phyloP scores from a whole-genome alignment of 805 yeast species.

The Hanseniaspora hatyaiensis region DNA sequence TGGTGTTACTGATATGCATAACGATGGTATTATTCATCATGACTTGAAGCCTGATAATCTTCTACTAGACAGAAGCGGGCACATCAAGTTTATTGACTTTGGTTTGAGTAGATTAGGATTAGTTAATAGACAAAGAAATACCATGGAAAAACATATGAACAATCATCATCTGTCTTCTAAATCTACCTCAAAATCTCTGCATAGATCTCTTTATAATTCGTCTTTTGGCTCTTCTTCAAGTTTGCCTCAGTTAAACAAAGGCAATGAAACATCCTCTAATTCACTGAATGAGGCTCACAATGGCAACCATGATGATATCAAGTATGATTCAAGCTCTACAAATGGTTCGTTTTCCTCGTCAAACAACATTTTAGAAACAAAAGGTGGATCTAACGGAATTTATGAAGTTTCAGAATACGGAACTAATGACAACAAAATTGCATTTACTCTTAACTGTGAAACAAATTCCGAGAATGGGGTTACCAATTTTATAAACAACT shows the following conservation, averaged over 20 bases:
- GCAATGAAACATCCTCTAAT: background rate
- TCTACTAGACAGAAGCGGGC: constrained; percentile 76
- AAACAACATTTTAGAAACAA: background rate
- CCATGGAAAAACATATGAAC: constrained; percentile 2
- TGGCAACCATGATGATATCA: constrained; percentile 4
- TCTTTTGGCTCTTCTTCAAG: constrained; percentile 10
- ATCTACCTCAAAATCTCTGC: background rate
- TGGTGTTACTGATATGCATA: constrained; percentile 82
- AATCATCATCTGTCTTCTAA: background rate
- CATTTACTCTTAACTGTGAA: constrained; percentile 1
- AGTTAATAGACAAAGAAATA: constrained; percentile 57
- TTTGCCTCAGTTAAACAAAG: background rate
- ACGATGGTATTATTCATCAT: constrained; percentile 81
- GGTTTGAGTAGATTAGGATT: constrained; percentile 87
- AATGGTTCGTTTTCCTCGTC: background rate
- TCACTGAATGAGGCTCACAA: too few relatives aligned
- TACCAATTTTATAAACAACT: background rate
- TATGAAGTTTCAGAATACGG: constrained; percentile 1
- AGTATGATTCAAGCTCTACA: background rate
- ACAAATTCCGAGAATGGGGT: background rate
- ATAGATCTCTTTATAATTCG: background rate
- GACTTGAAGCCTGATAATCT: constrained; percentile 93
- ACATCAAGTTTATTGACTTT: constrained; percentile 85
- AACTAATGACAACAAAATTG: background rate
- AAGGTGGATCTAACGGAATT: background rate